phyloP scores from a whole-genome alignment of 2,329 filamentous ascomycete species.

The Aspergillus sp. region DNA sequence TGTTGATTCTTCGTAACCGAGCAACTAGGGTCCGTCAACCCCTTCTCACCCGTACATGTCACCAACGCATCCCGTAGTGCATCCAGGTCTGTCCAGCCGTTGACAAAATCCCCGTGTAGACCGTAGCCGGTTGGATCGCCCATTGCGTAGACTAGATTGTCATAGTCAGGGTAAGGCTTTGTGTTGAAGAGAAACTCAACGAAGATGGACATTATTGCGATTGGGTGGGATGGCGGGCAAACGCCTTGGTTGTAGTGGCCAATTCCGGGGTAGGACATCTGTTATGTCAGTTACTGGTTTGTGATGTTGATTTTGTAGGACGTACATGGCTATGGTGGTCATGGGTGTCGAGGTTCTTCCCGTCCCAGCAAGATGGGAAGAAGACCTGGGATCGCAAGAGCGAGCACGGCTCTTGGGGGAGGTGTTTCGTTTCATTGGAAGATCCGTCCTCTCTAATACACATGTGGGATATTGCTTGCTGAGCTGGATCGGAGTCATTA shows the following conservation, averaged over 20 bases:
- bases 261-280: constrained; percentile 29
- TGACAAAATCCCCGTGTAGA: constrained; percentile 50
- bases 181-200: constrained; percentile 54
- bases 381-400: constrained; percentile 29
- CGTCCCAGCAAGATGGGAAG: constrained; percentile 35
- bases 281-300: background rate
- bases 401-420: constrained; percentile 49
- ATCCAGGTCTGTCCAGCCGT: constrained; percentile 39
- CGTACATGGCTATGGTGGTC: constrained; percentile 30
- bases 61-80: constrained; percentile 35
- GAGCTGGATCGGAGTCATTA: constrained; percentile 10
- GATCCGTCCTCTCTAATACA: constrained; percentile 47
- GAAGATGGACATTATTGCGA: constrained; percentile 53
- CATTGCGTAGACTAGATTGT: constrained; percentile 42
- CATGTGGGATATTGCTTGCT: constrained; percentile 50
- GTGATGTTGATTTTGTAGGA: background rate
- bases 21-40: constrained; percentile 8
- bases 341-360: constrained; percentile 24
- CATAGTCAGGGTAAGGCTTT: constrained; percentile 41
- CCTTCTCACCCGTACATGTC: constrained; percentile 13
- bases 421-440: constrained; percentile 46
- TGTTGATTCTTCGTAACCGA: constrained; percentile 12
- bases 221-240: constrained; percentile 41
- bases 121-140: constrained; percentile 47
- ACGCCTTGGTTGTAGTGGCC: constrained; percentile 27